Evolutionary conservation across 768 basidiomycete genomes (phyloP).

Genomic region (Suillus hirtellus): DNA sequence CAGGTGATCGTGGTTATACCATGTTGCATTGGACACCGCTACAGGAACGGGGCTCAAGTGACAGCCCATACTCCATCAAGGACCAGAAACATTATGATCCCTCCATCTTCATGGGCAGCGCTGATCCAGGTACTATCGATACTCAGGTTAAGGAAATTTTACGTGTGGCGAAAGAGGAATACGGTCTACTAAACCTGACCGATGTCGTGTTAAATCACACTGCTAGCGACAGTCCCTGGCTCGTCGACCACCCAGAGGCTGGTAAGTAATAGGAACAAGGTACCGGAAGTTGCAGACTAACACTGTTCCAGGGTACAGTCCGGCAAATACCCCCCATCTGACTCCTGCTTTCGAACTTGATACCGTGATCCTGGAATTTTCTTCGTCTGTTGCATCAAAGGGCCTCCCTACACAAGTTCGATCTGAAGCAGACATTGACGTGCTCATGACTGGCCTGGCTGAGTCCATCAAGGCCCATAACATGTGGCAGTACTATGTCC

Average conservation of each 20-base stretch:
- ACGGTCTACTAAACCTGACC: conserved; percentile 85
- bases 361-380: conserved; percentile 80
- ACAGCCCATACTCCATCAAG: conserved; percentile 92
- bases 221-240: conserved; percentile 90
- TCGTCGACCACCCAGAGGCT: conserved; percentile 92
- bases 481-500: conserved; percentile 93
- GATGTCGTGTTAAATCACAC: conserved; percentile 99
- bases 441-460: conserved; percentile 63
- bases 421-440: conserved; percentile 67
- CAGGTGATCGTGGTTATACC: conserved; percentile 89
- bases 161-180: conserved; percentile 74
- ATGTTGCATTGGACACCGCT: conserved; percentile 98
- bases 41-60: conserved; percentile 85
- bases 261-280: conserved; percentile 47
- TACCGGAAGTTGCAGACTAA: conserved; percentile 10
- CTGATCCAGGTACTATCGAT: conserved; percentile 51
- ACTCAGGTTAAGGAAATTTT: conserved; percentile 64
- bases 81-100: conserved; percentile 84
- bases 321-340: conserved; percentile 88
- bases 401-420: conserved; percentile 73
- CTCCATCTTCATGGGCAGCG: conserved; percentile 55
- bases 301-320: conserved; percentile 71
- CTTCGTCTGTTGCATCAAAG: conserved; percentile 56
- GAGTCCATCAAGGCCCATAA: conserved; percentile 61
- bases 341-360: conserved; percentile 93